Evolutionary conservation across 257 asterid species (phyloP).

Genomic region (Scutellaria baicalensis): DNA sequence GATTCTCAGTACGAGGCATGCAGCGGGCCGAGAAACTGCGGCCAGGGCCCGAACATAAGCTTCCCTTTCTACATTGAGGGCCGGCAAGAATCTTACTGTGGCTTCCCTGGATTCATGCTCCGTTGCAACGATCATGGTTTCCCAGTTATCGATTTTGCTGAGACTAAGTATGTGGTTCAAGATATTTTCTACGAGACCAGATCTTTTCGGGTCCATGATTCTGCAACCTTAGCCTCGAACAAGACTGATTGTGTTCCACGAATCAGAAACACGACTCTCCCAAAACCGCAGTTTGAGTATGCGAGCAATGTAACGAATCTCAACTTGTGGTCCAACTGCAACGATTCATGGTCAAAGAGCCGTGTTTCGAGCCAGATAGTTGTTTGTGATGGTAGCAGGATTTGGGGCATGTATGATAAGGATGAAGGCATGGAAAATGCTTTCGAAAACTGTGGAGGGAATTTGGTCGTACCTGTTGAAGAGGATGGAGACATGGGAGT

Average conservation of each 20-base stretch:
- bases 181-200: constrained; percentile 22
- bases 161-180: constrained; percentile 20
- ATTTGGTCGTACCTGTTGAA: constrained; percentile 42
- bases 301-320: constrained; percentile 11
- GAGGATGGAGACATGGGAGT: background rate
- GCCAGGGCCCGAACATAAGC: constrained; percentile 36
- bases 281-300: background rate
- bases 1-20: constrained; percentile 38
- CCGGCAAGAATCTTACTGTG: constrained; percentile 34
- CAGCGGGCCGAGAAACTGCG: constrained; percentile 19
- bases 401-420: constrained; percentile 24
- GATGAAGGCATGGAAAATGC: constrained; percentile 25
- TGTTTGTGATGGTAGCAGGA: constrained; percentile 16
- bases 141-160: constrained; percentile 25
- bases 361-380: background rate
- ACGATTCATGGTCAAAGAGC: background rate
- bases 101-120: constrained; percentile 31
- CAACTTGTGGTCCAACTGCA: constrained; percentile 41
- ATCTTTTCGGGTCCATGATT: constrained; percentile 18
- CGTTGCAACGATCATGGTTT: constrained; percentile 28
- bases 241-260: constrained; percentile 17
- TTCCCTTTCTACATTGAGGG: constrained; percentile 49
- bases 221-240: background rate
- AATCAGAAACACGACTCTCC: constrained; percentile 22
- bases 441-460: constrained; percentile 17